phyloP scores from a whole-genome alignment of 768 basidiomycete genomes.

The Pleurotus platypus region DNA sequence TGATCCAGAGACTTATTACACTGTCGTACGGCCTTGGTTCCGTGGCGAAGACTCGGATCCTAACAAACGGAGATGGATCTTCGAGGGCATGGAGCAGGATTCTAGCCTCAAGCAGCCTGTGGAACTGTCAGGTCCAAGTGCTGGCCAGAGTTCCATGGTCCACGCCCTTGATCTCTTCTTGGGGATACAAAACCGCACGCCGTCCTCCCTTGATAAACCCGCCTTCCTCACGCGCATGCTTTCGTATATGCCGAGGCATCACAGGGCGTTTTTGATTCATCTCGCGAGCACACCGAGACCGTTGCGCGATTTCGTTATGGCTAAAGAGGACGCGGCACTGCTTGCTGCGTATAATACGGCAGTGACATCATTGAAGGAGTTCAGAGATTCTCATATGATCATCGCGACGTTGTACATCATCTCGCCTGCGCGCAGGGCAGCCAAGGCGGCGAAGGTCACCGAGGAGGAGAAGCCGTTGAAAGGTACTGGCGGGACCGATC shows the following conservation, averaged over 20 bases:
- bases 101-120: slow-evolving; percentile 37
- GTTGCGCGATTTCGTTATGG: slow-evolving; percentile 53
- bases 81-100: slow-evolving; percentile 54
- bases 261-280: slow-evolving; percentile 73
- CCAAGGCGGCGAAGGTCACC: slow-evolving; percentile 11
- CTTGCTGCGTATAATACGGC: slow-evolving; percentile 63
- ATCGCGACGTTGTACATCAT: slow-evolving; percentile 79
- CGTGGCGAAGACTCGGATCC: slow-evolving; percentile 59
- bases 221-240: slow-evolving; percentile 75
- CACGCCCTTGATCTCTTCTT: slow-evolving; percentile 74
- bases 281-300: slow-evolving; percentile 59
- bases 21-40: slow-evolving; percentile 77
- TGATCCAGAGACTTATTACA: slow-evolving; percentile 70
- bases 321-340: slow-evolving; percentile 29
- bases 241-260: slow-evolving; percentile 81
- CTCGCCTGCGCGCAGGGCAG: slow-evolving; percentile 52
- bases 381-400: slow-evolving; percentile 78
- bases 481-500: slow-evolving; percentile 81
- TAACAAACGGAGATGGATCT: slow-evolving; percentile 44
- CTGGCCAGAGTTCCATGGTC: slow-evolving; percentile 78
- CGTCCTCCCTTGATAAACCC: slow-evolving; percentile 20
- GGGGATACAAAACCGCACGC: slow-evolving; percentile 36
- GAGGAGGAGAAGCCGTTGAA: slow-evolving; percentile 32
- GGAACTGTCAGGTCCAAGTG: slow-evolving; percentile 74
- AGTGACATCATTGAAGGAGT: slow-evolving; percentile 63